Conservation (phyloP, 176 grass and related monocot species). For the Poa pratensis region DNA sequence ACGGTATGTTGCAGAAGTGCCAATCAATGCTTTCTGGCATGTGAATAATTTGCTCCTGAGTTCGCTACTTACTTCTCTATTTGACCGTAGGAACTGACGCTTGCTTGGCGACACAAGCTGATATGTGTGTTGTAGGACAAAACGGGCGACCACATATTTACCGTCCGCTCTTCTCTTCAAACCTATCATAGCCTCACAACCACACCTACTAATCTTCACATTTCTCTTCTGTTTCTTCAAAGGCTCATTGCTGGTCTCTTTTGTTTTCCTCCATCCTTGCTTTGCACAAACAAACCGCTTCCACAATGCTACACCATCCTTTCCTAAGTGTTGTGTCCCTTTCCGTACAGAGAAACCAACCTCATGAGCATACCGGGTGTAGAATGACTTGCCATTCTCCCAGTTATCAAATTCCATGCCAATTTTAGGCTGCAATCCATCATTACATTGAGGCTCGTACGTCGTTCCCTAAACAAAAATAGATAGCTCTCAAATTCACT, state of each 20-base stretch:
- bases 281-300: not conserved
- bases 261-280: not conserved
- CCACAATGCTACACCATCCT: not conserved
- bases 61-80: not conserved
- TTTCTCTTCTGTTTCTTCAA: too few species aligned
- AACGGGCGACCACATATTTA: not conserved
- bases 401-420: not conserved
- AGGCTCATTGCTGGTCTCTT: not conserved
- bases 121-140: not conserved
- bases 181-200: too few species aligned
- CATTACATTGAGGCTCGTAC: not conserved
- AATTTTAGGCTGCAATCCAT: not conserved
- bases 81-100: not conserved
- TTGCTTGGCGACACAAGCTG: not conserved
- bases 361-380: not conserved
- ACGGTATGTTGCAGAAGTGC: not conserved
- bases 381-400: not conserved
- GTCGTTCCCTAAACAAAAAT: not conserved
- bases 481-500: not conserved
- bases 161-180: not conserved
- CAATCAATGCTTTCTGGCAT: not conserved
- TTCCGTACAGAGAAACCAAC: not conserved
- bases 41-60: not conserved
- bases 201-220: too few species aligned
- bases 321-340: not conserved